Conservation (phyloP, 306 rosid species). For the Cicer yamashitae region DNA sequence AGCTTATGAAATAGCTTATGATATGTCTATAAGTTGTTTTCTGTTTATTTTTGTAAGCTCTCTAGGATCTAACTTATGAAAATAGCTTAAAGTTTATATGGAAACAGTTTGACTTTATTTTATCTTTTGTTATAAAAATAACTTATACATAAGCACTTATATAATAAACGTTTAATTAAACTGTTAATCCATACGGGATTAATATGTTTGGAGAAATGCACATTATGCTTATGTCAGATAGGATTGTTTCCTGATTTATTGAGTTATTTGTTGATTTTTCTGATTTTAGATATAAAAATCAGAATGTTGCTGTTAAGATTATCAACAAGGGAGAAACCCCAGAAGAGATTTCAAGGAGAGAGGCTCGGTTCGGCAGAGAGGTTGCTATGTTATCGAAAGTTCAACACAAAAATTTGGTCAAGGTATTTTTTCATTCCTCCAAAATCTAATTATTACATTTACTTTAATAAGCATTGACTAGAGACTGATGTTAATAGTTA, state of each 20-base stretch:
- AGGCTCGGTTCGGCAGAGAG: slow-evolving; percentile 84
- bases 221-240: slow-evolving; percentile 3
- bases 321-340: slow-evolving; percentile 58
- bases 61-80: slow-evolving; percentile 1
- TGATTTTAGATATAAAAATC: slow-evolving; percentile 54
- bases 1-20: not conserved
- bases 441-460: slow-evolving; percentile 36
- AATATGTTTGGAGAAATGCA: slow-evolving; percentile 22
- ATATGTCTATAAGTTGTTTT: not conserved
- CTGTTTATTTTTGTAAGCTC: not conserved
- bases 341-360: slow-evolving; percentile 60
- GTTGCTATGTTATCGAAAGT: slow-evolving; percentile 89
- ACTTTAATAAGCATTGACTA: slow-evolving; percentile 22
- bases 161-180: not conserved
- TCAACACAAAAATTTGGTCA: slow-evolving; percentile 88
- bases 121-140: not conserved
- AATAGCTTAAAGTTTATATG: not conserved
- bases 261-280: slow-evolving; percentile 38
- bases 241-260: slow-evolving; percentile 21
- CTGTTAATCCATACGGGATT: not conserved
- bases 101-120: not conserved
- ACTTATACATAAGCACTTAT: not conserved
- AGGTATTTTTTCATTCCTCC: slow-evolving; percentile 51
- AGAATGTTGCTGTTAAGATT: slow-evolving; percentile 59
- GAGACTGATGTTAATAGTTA: slow-evolving; percentile 17